Base-by-base conservation (phyloP, 345 rosid species). In the Hypericum androsaemum region DNA sequence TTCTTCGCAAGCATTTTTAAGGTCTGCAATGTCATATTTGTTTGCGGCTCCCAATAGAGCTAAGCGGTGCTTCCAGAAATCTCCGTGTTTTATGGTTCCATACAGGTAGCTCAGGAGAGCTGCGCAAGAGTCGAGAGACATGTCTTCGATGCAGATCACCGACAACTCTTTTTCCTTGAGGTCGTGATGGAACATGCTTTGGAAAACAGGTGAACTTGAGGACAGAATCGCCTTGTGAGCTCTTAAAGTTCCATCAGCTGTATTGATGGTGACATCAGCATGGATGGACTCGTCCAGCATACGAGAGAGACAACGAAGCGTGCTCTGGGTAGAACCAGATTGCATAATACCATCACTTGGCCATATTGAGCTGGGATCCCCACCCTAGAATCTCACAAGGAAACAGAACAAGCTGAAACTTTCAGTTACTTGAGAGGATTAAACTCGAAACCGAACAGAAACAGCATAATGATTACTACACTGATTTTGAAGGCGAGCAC, bases 161-260 rank as follows among this genome's bases (percentile, higher is more conserved):
- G 98, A 89, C 2, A 90, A 86, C 49, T 77, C 98, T 60, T 89
- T 86, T 52, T 90, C 98, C 81, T 59, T 84, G 68, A 90, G 98
- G 75, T 84, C 49, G 35, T 86, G 98, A 55, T 68, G 78, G 77
- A 84, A 86, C 95, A 90, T 90, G 77, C 95, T 84, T 69, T 71
- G 76, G 63, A 90, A 90, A 43, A 90, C 98, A 0, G 81, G 88
- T 8, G 96, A 90, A 76, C 94, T 82, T 10, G 98, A 84, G 0
- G 95, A 72, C 35, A 90, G 80, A 62, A 90, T 61, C 1, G 96
- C 96, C 63, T 79, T 84, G 77, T 90, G 98, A 53, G 98, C 96
- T 28, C 67, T 65, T 44, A 90, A 60, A 14, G 77, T 76, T 14
- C 98, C 98, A 5, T 77, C 92, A 48, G 89, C 62, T 39, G 95